Percentiles rank a stretch among this genome's conserved stretches.
These are phyloP conservation scores for Suhomyces terraborum DNA, from an alignment of 1,139 yeast species.

Conservation along the genomic window DNA sequence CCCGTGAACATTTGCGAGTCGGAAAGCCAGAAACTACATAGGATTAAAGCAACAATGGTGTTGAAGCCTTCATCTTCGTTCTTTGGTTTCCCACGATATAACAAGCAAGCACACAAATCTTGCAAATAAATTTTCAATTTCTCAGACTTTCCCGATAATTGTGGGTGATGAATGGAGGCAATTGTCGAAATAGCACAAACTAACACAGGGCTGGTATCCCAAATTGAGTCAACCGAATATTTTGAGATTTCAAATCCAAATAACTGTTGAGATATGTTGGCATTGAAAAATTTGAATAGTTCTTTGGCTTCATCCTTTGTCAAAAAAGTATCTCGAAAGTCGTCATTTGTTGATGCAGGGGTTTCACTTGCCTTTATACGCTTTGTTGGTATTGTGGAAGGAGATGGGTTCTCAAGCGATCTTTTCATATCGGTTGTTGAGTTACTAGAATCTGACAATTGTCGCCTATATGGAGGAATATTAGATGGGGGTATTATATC, in stretches of 20 bases:
- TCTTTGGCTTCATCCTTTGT: slow-evolving; percentile 49
- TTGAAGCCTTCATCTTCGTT: slow-evolving; percentile 57
- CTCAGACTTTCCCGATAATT: slow-evolving; percentile 38
- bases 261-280: slow-evolving; percentile 61
- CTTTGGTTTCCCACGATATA: slow-evolving; percentile 43
- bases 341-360: slow-evolving; percentile 15
- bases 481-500: background rate
- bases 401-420: background rate
- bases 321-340: slow-evolving; percentile 41
- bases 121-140: slow-evolving; percentile 47
- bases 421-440: slow-evolving; percentile 3
- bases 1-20: slow-evolving; percentile 69
- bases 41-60: slow-evolving; percentile 61
- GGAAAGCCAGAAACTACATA: slow-evolving; percentile 72
- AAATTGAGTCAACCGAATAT: slow-evolving; percentile 50
- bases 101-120: slow-evolving; percentile 46
- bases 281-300: slow-evolving; percentile 54
- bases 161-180: slow-evolving; percentile 63
- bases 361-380: background rate
- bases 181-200: slow-evolving; percentile 65
- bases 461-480: slow-evolving; percentile 1
- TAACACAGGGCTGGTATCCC: slow-evolving; percentile 60
- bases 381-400: background rate
- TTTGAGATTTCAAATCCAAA: slow-evolving; percentile 65
- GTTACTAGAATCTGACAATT: background rate